Conservation (phyloP, 352 stramenopile genomes). For the Phytophthora pistaciae region DNA sequence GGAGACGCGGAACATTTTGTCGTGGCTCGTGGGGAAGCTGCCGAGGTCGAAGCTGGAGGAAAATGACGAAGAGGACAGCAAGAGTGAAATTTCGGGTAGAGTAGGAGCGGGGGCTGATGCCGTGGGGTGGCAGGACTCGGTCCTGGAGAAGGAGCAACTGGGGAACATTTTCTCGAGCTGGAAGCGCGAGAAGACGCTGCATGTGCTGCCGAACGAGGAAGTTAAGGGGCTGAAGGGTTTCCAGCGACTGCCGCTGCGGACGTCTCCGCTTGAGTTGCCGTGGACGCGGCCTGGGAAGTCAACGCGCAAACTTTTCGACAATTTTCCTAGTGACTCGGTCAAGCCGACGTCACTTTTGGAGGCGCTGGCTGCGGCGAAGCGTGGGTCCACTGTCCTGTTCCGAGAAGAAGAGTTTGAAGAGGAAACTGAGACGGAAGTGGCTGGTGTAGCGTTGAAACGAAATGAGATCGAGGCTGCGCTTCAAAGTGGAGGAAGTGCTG, state of each 20-base stretch:
- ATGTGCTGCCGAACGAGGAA: slow-evolving; percentile 48
- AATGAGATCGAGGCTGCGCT: neutral
- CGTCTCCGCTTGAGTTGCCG: slow-evolving; percentile 43
- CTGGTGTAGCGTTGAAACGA: slow-evolving; percentile 1
- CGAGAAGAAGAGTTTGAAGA: slow-evolving; percentile 37
- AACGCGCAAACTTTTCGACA: slow-evolving; percentile 39
- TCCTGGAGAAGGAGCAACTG: slow-evolving; percentile 21
- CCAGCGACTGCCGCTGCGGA: slow-evolving; percentile 57
- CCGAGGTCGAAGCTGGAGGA: slow-evolving; percentile 43
- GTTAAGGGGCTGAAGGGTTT: slow-evolving; percentile 54
- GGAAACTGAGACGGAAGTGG: slow-evolving; percentile 9
- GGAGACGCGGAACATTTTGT: slow-evolving; percentile 81
- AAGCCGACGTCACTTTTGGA: slow-evolving; percentile 52
- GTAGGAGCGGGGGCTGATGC: neutral
- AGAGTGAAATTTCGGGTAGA: slow-evolving; percentile 9
- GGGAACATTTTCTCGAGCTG: slow-evolving; percentile 57
- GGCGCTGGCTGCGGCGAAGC: slow-evolving; percentile 39
- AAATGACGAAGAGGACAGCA: slow-evolving; percentile 34
- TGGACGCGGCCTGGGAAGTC: slow-evolving; percentile 34
- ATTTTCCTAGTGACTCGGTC: slow-evolving; percentile 35
- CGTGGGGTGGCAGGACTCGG: neutral
- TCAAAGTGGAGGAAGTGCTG: neutral
- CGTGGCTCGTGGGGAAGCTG: slow-evolving; percentile 85
- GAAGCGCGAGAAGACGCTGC: slow-evolving; percentile 60
- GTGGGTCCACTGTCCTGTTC: slow-evolving; percentile 17